Base-by-base conservation (phyloP, 208 protist species). In the Leishmania arabica region DNA sequence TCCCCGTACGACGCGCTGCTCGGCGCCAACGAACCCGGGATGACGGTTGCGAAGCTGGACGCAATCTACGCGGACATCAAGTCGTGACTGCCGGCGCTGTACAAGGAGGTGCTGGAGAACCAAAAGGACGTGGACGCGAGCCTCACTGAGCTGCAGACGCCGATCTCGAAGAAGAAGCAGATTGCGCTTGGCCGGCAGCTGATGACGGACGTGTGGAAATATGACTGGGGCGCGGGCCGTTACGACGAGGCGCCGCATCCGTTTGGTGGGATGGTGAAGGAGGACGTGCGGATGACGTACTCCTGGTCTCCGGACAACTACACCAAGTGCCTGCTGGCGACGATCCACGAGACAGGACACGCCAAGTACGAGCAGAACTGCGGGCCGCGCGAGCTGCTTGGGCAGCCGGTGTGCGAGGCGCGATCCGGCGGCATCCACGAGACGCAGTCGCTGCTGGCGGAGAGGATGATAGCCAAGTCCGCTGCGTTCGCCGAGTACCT, bases 401-500 rank as follows among this genome's bases (percentile, higher is more conserved):
- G 83, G 24, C 91, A 95, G 82, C 93, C 94, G 0, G 90, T 95
- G 3, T 81, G 83, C 64, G 45, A 74, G 9, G 89, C 87, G 4
- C 87, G 94, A n/a, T 92, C 90, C 15, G 82, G 94, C 42, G 89
- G 84, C 31, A 81, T 98, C 13, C 91, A 98, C 84, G 93, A 98
- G 82, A 90, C 86, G 58, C 93, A 96, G 80, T 95, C 93, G 13
- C 86, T 64, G 58, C 58, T 31, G 24, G 24, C 58, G 27, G 51
- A 54, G 51, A 54, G 17, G 51, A 21, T 54, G 51, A 54, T 54
- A 54, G 51, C 51, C 51, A 54, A 21, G 51, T 21, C 51, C 51
- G 51, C 51, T 54, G 51, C 51, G 51, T 54, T 54, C 17, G 51
- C 51, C 17, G n/a, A 64, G 58, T 31, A 64, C 58, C 27, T 64